These are phyloP conservation scores for Peronospora farinosa DNA, from an alignment of 352 stramenopile species.

Conservation along the genomic window DNA sequence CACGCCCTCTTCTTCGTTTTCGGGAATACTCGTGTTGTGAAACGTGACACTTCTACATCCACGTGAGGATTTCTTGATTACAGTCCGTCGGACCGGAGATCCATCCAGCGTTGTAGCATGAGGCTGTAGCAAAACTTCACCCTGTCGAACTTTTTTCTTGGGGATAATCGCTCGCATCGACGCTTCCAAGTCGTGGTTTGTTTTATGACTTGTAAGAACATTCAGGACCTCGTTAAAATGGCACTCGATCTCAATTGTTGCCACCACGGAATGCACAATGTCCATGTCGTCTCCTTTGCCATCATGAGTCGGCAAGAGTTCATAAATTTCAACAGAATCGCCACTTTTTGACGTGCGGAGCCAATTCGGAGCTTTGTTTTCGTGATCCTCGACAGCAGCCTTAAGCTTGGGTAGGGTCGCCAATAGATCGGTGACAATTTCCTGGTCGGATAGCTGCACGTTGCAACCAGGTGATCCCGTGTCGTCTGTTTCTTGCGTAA, in stretches of 20 bases:
- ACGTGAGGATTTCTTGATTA: constrained; percentile 7
- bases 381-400: constrained; percentile 34
- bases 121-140: constrained; percentile 27
- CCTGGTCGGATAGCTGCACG: constrained; percentile 34
- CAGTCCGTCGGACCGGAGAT: constrained; percentile 9
- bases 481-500: constrained; percentile 13
- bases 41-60: constrained; percentile 18
- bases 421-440: constrained; percentile 38
- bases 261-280: constrained; percentile 43
- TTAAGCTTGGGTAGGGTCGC: constrained; percentile 39
- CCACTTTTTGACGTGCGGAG: constrained; percentile 39
- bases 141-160: constrained; percentile 31
- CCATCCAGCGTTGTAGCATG: constrained; percentile 26
- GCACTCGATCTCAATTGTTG: constrained; percentile 44
- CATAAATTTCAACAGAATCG: constrained; percentile 41
- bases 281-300: constrained; percentile 42
- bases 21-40: constrained; percentile 16
- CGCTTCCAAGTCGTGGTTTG: constrained; percentile 37
- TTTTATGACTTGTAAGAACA: constrained; percentile 43
- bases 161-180: constrained; percentile 40
- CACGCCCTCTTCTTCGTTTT: constrained; percentile 8
- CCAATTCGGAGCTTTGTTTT: constrained; percentile 33
- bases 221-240: constrained; percentile 66
- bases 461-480: constrained; percentile 9
- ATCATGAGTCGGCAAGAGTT: constrained; percentile 31